Conservation (phyloP, 257 asterid genomes). For the Euphrasia confusa region DNA sequence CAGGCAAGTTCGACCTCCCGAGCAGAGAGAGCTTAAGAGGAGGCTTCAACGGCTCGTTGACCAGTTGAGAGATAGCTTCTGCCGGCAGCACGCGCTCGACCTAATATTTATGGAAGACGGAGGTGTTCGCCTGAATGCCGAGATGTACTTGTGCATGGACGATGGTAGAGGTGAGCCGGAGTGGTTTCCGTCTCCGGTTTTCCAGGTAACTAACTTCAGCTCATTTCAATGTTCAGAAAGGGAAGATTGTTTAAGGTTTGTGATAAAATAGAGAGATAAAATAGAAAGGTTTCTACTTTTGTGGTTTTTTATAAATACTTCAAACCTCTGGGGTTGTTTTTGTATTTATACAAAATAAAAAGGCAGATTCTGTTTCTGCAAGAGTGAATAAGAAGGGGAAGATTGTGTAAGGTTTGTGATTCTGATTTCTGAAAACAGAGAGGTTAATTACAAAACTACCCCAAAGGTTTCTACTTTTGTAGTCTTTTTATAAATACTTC, state of each 20-base stretch:
- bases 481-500: background rate
- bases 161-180: conserved; percentile 55
- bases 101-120: conserved; percentile 82
- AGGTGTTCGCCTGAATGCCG: conserved; percentile 62
- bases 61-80: conserved; percentile 82
- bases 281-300: too few species aligned
- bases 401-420: background rate
- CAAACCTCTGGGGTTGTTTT: too few species aligned
- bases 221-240: background rate
- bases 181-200: conserved; percentile 91
- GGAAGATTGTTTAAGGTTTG: too few species aligned
- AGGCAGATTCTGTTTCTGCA: too few species aligned
- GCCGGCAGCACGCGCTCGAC: conserved; percentile 86
- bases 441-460: background rate
- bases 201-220: conserved; percentile 46
- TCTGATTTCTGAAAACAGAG: background rate
- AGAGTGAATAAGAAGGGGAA: too few species aligned
- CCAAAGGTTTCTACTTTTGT: background rate
- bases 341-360: too few species aligned
- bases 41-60: conserved; percentile 73
- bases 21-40: conserved; percentile 73
- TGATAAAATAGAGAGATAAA: background rate
- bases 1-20: conserved; percentile 48
- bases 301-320: too few species aligned
- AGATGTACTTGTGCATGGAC: conserved; percentile 73